Percentiles rank a stretch among this genome's conserved stretches.
phyloP scores from a whole-genome alignment of 768 basidiomycete genomes.

The Agrocybe chaxingu region DNA sequence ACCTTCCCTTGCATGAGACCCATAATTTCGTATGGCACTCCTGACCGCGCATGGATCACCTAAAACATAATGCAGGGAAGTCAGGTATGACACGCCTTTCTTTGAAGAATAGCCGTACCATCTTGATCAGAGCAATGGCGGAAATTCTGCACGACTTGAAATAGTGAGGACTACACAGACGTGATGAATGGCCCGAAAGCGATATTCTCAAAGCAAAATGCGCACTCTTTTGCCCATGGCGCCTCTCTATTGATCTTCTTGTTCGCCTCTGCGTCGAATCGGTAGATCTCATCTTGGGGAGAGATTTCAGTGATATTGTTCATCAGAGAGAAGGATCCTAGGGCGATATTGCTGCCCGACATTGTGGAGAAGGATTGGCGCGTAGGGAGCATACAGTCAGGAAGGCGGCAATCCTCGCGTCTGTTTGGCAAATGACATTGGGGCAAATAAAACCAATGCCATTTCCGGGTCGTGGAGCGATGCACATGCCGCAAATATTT shows the following conservation, averaged over 20 bases:
- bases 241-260: slow-evolving; percentile 59
- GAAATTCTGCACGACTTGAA: slow-evolving; percentile 94
- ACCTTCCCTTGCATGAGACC: slow-evolving; percentile 99
- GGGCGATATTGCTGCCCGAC: slow-evolving; percentile 56
- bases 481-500: too few relatives aligned
- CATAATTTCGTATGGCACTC: slow-evolving; percentile 99
- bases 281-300: slow-evolving; percentile 78
- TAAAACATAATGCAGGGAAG: slow-evolving; percentile 26
- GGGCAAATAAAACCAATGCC: too few relatives aligned
- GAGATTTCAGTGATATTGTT: slow-evolving; percentile 69
- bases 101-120: slow-evolving; percentile 42
- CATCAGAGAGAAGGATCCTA: slow-evolving; percentile 68
- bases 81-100: not conserved
- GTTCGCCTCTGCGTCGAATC: slow-evolving; percentile 68
- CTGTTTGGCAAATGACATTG: too few relatives aligned
- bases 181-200: not conserved
- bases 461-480: too few relatives aligned
- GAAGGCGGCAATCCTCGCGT: too few relatives aligned
- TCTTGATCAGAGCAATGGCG: slow-evolving; percentile 93
- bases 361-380: slow-evolving; percentile 8
- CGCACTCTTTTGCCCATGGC: slow-evolving; percentile 83
- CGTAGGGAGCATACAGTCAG: too few relatives aligned
- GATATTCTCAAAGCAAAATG: not conserved
- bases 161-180: slow-evolving; percentile 58
- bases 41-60: slow-evolving; percentile 95